Percentiles rank a stretch among this genome's conserved stretches.
phyloP scores from a whole-genome alignment of 129 eudicot species.

The Flaveria trinervia region DNA sequence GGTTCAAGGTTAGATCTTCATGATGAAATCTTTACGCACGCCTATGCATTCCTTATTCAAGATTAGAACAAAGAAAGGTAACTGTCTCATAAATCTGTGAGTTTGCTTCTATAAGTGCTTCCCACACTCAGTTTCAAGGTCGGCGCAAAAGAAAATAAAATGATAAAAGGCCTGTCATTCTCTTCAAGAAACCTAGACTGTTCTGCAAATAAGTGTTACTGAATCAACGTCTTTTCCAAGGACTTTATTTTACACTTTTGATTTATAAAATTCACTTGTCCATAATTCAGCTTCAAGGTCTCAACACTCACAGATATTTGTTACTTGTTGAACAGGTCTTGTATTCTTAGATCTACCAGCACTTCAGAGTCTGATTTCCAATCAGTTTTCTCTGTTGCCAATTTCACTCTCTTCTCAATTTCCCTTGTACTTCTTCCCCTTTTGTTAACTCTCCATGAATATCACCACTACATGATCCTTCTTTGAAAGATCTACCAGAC shows the following conservation, averaged over 20 bases:
- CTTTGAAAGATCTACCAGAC: not conserved
- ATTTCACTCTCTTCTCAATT: not conserved
- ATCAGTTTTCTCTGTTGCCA: not conserved
- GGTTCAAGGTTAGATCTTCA: not conserved
- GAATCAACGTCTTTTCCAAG: not conserved
- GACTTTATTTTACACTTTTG: not conserved
- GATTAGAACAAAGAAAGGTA: not conserved
- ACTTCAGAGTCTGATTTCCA: not conserved
- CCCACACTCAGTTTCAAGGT: no score
- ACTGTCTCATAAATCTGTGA: not conserved
- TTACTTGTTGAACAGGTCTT: not conserved
- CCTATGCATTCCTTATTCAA: not conserved
- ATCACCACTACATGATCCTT: not conserved
- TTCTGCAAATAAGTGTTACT: not conserved
- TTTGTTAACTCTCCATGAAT: not conserved
- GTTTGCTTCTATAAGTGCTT: not conserved
- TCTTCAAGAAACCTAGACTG: not conserved
- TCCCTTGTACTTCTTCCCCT: not conserved
- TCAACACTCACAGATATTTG: not conserved
- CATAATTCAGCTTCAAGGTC: not conserved
- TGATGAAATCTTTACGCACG: not conserved
- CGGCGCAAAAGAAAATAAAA: not conserved
- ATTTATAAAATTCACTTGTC: not conserved
- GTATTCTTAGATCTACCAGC: not conserved
- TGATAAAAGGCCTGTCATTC: not conserved